Evolutionary conservation across 495 filamentous ascomycete genomes (phyloP), one percentile per base, ranked within the genome.

Genomic region (Aspergillus kassunensis): DNA sequence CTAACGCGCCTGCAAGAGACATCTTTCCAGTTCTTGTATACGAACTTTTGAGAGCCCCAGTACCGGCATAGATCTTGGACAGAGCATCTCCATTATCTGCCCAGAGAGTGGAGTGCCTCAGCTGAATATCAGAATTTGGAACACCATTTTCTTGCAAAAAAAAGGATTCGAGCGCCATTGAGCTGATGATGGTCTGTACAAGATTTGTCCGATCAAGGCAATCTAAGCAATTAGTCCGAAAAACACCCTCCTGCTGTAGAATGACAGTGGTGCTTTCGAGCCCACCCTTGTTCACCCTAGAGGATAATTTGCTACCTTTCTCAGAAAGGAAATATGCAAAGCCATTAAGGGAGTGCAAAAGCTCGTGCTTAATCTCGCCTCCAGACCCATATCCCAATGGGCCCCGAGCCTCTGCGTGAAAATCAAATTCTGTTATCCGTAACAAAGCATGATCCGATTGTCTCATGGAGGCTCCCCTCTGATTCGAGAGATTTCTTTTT

Each of bases 61-160:
- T 98, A 29, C 93, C 93, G 8, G 93, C 95, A 66, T 98, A 98
- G 16, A 97, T 97, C 61, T 89, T 88, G 1, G 91, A 96, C 20
- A 98, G 71, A 12, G 90, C 84, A 74, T 98, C 93, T 24, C 93
- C 93, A 72, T 97, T 97, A 65, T 98, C 93, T n/a, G 93, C 93
- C 93, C 93, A 98, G 2, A 98, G 74, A 51, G 80, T 90, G 24
- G 89, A 90, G 69, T 98, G 93, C 29, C 90, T 76, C 65, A 88
- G 83, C 83, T 91, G 92, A 58, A 97, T 87, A 61, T 97, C 93
- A 1, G 85, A 77, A 27, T 75, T 75, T 2, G 88, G 80, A 45
- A 57, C 70, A 58, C 87, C 80, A 6, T 77, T 79, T 57, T 85
- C 79, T 46, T 91, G 88, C 6, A 71, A 61, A 2, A 96, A 68